Base-by-base conservation (phyloP, 2,329 filamentous ascomycete species). In the Alternaria brassicae region DNA sequence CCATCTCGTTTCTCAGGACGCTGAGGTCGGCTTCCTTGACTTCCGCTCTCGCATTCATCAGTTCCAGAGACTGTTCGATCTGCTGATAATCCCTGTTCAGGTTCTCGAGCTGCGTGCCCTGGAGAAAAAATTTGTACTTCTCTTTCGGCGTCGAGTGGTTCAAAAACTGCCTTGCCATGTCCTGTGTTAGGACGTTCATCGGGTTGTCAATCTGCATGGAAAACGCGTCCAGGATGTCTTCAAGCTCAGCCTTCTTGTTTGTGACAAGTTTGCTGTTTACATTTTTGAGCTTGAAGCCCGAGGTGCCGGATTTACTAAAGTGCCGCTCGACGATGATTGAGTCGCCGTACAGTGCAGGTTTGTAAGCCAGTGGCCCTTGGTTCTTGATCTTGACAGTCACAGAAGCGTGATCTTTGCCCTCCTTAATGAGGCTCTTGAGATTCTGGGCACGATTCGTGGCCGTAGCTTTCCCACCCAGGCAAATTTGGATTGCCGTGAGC, bases 71-170 rank as follows among this genome's bases (percentile, higher is more conserved):
- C 65, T 96, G 90, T 61, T 90, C 88, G 13, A 97, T 88, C 57
- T 97, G 82, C 58, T 89, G 87, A 77, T 99, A 99, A 72, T 99
- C 95, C 62, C 92, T 89, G 74, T 97, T 92, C 9, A 99, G 84
- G 68, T 94, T 90, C 75, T 98, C 92, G 1, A 99, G 85, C 70
- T 98, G 93, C 0, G 97, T 96, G 25, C 95, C 95, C 69, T 93
- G 92, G 60, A 97, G 86, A 73, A 99, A 99, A 72, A 97, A 97
- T 67, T 92, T 95, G 83, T 98, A 99, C 76, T 99, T 99, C 60
- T 94, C 89, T 3, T 86, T 81, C 0, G 93, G 87, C 2, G 88
- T 91, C 12, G 95, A 94, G 34, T 89, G 87, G 72, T 94, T 96
- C 41, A 99, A 84, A 70, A 99, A 99, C 58, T 96, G 91, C 10